phyloP scores from a whole-genome alignment of 768 basidiomycete genomes.

The Boletus rubropictus region DNA sequence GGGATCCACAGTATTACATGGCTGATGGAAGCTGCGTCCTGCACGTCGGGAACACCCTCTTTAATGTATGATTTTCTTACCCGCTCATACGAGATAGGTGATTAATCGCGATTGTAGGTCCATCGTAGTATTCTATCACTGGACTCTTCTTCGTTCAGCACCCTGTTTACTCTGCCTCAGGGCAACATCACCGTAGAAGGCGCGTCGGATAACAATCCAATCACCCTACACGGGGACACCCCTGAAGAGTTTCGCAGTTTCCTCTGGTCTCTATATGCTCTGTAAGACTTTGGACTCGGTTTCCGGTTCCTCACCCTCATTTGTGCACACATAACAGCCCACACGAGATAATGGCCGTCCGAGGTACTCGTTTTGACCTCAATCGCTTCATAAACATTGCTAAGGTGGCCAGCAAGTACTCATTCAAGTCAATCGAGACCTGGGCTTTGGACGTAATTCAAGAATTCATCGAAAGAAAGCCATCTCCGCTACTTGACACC shows the following conservation, averaged over 20 bases:
- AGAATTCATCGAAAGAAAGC: constrained; percentile 55
- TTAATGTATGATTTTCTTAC: constrained; percentile 48
- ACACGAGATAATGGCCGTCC: constrained; percentile 49
- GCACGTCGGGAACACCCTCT: constrained; percentile 56
- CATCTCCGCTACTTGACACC: constrained; percentile 45
- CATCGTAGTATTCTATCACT: constrained; percentile 55
- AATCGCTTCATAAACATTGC: constrained; percentile 56
- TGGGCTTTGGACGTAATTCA: constrained; percentile 75
- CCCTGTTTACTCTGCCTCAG: constrained; percentile 65
- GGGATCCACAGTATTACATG: constrained; percentile 58
- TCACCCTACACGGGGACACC: constrained; percentile 57
- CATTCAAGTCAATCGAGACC: constrained; percentile 66
- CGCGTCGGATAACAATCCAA: constrained; percentile 56
- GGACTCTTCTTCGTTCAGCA: constrained; percentile 58
- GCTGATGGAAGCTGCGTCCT: constrained; percentile 66
- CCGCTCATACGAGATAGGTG: not conserved
- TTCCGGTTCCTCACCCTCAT: not conserved
- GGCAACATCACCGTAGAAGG: constrained; percentile 50
- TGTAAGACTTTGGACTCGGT: constrained; percentile 40
- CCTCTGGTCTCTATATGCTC: constrained; percentile 70
- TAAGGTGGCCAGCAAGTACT: constrained; percentile 64
- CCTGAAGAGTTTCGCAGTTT: constrained; percentile 65
- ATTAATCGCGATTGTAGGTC: constrained; percentile 35
- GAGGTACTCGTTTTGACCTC: constrained; percentile 46
- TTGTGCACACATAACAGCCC: constrained; percentile 39